Evolutionary conservation across 345 rosid genomes (phyloP).

Genomic region (Isatis tinctoria): DNA sequence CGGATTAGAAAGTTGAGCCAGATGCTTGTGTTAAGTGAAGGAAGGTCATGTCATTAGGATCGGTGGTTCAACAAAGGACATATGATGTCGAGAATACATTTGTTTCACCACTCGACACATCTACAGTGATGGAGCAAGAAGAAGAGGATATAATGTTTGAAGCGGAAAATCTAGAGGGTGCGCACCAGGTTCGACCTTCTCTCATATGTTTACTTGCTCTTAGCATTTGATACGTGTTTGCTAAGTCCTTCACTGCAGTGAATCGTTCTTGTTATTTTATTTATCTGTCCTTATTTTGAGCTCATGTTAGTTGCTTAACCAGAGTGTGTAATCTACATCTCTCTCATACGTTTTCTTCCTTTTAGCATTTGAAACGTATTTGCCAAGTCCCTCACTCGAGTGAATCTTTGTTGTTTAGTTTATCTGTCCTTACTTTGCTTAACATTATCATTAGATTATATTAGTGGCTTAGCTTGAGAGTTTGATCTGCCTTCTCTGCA

Average conservation of each 20-base stretch:
- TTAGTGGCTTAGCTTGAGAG: not conserved
- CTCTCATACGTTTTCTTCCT: conserved; percentile 1
- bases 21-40: conserved; percentile 53
- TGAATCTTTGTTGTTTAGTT: not conserved
- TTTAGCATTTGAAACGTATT: not conserved
- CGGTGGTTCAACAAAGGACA: conserved; percentile 83
- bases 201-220: not conserved
- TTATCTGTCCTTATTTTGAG: not conserved
- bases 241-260: not conserved
- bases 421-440: not conserved
- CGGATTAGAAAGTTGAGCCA: conserved; percentile 69
- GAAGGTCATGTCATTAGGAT: conserved; percentile 69
- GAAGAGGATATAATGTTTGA: conserved; percentile 38
- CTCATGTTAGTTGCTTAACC: too few relatives aligned
- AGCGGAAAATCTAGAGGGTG: conserved; percentile 21
- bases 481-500: conserved; percentile 5
- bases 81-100: conserved; percentile 55
- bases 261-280: not conserved
- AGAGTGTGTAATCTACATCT: too few relatives aligned
- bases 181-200: conserved; percentile 36
- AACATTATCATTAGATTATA: not conserved
- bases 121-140: conserved; percentile 34
- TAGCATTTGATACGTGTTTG: not conserved
- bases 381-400: not conserved
- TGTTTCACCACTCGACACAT: conserved; percentile 36